These are phyloP conservation scores for Suhomyces panamericanus DNA, from an alignment of 1,139 yeast species.

Conservation along the genomic window DNA sequence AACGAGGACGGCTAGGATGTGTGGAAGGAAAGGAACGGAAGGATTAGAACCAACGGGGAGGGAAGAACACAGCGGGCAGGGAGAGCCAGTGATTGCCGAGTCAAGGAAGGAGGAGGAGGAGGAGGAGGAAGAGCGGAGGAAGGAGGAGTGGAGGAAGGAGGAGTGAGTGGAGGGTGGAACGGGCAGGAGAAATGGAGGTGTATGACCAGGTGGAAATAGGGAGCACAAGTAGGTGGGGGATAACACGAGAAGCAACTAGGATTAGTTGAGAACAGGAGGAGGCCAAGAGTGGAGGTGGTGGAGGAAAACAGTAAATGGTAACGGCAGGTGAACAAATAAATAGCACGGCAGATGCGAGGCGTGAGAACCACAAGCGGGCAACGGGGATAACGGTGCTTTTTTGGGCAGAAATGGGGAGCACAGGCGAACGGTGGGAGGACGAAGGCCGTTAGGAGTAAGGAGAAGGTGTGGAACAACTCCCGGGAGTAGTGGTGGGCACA, in stretches of 20 bases:
- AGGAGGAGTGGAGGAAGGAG: background rate
- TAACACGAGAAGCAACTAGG: too few species aligned
- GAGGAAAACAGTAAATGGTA: background rate
- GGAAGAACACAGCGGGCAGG: conserved; percentile 1
- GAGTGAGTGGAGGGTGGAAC: too few species aligned
- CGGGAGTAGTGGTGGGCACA: background rate
- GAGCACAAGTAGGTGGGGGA: too few species aligned
- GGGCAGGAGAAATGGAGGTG: too few species aligned
- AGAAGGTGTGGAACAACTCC: background rate
- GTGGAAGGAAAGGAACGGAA: background rate
- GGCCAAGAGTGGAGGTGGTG: background rate
- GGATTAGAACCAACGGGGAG: background rate
- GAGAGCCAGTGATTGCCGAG: background rate
- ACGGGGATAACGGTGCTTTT: conserved; percentile 3
- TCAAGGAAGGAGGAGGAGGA: background rate
- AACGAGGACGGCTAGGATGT: too few species aligned
- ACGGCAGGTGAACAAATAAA: conserved; percentile 2
- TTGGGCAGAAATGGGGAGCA: background rate
- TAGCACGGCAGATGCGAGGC: conserved; percentile 6
- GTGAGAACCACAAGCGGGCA: conserved; percentile 3
- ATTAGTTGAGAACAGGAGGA: background rate
- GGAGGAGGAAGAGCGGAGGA: background rate
- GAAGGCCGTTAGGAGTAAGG: background rate
- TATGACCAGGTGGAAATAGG: too few species aligned
- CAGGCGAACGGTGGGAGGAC: background rate